Evolutionary conservation across 345 rosid species (phyloP).

Genomic region (Salix udensis): DNA sequence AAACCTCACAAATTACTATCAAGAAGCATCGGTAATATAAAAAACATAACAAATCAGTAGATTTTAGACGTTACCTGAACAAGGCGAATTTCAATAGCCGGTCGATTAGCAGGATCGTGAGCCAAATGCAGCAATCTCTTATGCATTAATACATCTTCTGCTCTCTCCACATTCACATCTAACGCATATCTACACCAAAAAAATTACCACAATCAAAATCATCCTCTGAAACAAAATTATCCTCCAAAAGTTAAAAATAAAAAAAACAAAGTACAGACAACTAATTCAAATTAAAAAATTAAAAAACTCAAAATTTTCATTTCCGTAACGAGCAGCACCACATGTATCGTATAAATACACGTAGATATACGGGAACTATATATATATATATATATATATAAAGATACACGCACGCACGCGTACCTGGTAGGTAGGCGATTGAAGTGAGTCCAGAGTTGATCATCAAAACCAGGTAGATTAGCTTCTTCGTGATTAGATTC

Average conservation of each 20-base stretch:
- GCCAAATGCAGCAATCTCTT: conserved; percentile 54
- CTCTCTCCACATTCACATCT: conserved; percentile 96
- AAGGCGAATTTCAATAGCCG: conserved; percentile 58
- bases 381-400: neutral
- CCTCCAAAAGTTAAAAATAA: neutral
- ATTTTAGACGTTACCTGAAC: conserved; percentile 48
- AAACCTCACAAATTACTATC: neutral
- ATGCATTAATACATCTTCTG: conserved; percentile 92
- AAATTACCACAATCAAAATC: neutral
- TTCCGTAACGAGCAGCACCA: neutral
- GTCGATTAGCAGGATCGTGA: conserved; percentile 51
- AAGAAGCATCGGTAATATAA: neutral
- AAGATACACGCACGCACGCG: neutral
- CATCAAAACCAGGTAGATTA: conserved; percentile 57
- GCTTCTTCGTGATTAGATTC: conserved; percentile 49
- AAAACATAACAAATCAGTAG: neutral
- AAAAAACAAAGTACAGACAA: neutral
- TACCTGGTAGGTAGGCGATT: conserved; percentile 86
- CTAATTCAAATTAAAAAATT: neutral
- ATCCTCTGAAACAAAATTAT: neutral
- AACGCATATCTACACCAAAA: conserved; percentile 63
- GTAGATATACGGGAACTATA: no score
- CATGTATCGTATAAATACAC: neutral
- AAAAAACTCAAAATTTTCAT: neutral
- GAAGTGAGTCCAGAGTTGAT: conserved; percentile 92